Conservation (phyloP, 1,284 basidiomycete species). For the Phlebopus sp. region DNA sequence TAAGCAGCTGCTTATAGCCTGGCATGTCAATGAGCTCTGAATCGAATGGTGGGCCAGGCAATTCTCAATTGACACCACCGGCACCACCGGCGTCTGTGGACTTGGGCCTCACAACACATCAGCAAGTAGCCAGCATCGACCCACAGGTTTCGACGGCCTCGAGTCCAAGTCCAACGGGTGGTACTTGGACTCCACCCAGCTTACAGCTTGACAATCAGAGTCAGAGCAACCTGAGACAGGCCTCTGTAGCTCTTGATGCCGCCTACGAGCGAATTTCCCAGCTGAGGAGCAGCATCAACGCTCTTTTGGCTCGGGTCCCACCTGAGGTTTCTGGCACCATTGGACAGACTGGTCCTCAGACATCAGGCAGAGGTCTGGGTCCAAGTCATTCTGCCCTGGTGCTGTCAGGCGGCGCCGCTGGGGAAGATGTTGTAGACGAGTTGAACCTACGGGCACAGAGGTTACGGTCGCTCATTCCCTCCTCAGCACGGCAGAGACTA, state of each 20-base stretch:
- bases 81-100: conserved; percentile 13
- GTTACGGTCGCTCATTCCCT: conserved; percentile 27
- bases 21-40: conserved; percentile 21
- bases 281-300: conserved; percentile 43
- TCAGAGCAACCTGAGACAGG: conserved; percentile 41
- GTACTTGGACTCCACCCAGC: conserved; percentile 12
- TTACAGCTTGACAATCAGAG: conserved; percentile 21
- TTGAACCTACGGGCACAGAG: conserved; percentile 26
- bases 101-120: conserved; percentile 12
- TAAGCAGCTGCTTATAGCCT: conserved; percentile 4
- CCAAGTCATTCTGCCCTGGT: conserved; percentile 35
- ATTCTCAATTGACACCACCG: conserved; percentile 7
- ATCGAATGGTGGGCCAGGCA: conserved; percentile 6
- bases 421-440: conserved; percentile 24
- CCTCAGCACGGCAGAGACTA: conserved; percentile 31
- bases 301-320: conserved; percentile 37
- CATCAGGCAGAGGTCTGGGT: conserved; percentile 26
- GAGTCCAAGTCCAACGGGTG: conserved; percentile 3
- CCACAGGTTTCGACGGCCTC: conserved; percentile 7
- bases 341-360: conserved; percentile 6
- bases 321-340: conserved; percentile 13
- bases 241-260: conserved; percentile 47
- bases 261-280: conserved; percentile 51
- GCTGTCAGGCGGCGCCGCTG: conserved; percentile 30
- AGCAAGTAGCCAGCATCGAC: conserved; percentile 7